Conservation (phyloP, 116 monocot species). For the Posidonia oceanica region DNA sequence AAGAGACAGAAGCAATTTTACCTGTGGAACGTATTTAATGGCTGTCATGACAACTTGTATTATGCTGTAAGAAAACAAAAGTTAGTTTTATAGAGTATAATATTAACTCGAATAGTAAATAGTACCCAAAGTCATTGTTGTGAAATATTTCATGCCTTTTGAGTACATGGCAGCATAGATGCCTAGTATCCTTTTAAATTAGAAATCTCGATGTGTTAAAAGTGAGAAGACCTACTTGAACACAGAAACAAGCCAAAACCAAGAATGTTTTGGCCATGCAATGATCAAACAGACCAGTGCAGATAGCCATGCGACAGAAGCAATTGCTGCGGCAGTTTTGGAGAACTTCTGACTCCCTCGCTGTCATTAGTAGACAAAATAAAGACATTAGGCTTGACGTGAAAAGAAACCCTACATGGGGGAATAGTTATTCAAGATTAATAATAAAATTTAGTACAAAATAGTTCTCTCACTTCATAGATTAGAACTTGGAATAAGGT, state of each 20-base stretch:
- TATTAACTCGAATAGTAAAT: background rate
- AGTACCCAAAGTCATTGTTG: background rate
- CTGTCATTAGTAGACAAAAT: conserved; percentile 18
- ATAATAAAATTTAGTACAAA: background rate
- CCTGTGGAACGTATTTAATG: conserved; percentile 96
- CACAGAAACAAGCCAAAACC: conserved; percentile 85
- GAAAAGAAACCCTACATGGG: background rate
- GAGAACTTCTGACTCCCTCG: conserved; percentile 83
- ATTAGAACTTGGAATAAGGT: conserved; percentile 75
- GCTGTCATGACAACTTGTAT: conserved; percentile 93
- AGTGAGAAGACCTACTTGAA: conserved; percentile 52
- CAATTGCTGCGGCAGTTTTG: conserved; percentile 44
- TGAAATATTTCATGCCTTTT: background rate
- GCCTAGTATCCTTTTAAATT: no score
- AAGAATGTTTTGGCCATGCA: conserved; percentile 68
- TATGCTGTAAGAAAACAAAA: conserved; percentile 37
- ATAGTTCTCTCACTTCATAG: conserved; percentile 51
- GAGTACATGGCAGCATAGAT: no score
- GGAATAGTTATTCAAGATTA: conserved; percentile 4
- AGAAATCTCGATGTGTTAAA: background rate
- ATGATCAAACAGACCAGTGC: conserved; percentile 52
- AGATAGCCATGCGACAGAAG: conserved; percentile 36
- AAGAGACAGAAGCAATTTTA: conserved; percentile 6
- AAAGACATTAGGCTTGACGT: background rate
- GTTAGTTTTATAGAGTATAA: background rate